Evolutionary conservation across 768 basidiomycete species (phyloP), one percentile per base, ranked within the genome.

Genomic region (Lepiota subincarnata): DNA sequence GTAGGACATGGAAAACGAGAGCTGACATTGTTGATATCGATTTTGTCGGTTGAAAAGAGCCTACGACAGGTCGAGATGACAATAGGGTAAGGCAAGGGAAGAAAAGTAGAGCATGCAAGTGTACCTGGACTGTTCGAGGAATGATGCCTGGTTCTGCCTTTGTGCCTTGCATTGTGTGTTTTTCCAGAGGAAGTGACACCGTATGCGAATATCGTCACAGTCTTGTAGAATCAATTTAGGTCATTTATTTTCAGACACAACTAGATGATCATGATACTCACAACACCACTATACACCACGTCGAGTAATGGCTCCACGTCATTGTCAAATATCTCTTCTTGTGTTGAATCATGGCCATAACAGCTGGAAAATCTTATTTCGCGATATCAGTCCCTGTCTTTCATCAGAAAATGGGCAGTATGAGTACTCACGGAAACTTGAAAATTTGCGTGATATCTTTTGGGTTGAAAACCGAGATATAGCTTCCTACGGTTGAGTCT

Each of bases 131-230:
- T 5, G 84, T 83, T 22, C 89, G 78, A 18, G 90, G 90, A 58
- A 94, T 94, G 50, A 95, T 85, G 0, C 92, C 92, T 16, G 88
- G 89, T 28, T 89, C 77, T 1, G 73, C 46, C 34, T 69, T 76
- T 5, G 77, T 83, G 35, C 92, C 92, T 70, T 94, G 92, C 89
- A 96, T 95, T 96, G 66, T 92, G 83, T 0, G 92, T 95, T 73
- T 93, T 94, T 14, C 92, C 92, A 5, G 88, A 91, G 1, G 89
- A 92, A 8, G 91, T 94, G 11, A 93, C 91, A 6, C 92, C 92
- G 68, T 94, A 94, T 1, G 90, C 89, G 58, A 94, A 93, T 13
- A 94, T 83, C 7, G 91, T 93, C 3, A 91, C 84, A 0, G 87
- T 92, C 88, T 91, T n/a, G n/a, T n/a, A n/a, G n/a, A n/a, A n/a